Evolutionary conservation across 495 filamentous ascomycete species (phyloP).

Genomic region (Lasiosphaeriaceae sp.): DNA sequence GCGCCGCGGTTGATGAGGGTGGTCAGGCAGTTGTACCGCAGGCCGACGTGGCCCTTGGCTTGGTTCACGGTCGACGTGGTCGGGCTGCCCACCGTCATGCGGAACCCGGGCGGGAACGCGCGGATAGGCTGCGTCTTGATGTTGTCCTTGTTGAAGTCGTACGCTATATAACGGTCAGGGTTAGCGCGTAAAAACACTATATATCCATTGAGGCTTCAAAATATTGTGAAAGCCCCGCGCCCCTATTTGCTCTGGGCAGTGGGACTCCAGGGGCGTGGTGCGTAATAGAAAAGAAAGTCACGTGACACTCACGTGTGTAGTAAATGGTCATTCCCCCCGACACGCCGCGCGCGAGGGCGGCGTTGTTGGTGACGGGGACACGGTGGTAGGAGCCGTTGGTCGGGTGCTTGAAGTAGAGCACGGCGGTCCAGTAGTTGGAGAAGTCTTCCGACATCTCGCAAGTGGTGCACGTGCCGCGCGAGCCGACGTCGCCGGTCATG

Average conservation of each 20-base stretch:
- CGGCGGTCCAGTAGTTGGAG: conserved; percentile 38
- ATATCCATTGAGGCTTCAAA: background rate
- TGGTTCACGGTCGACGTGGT: conserved; percentile 22
- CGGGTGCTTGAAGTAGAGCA: conserved; percentile 42
- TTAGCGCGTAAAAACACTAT: too few species aligned
- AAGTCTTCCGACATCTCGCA: conserved; percentile 17
- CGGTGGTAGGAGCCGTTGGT: conserved; percentile 41
- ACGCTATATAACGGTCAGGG: too few species aligned
- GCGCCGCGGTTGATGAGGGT: conserved; percentile 31
- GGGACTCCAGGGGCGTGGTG: conserved; percentile 27
- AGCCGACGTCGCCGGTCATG: conserved; percentile 38
- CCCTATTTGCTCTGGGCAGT: background rate
- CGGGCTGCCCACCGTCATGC: conserved; percentile 49
- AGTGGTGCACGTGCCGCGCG: conserved; percentile 26
- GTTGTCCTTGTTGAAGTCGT: conserved; percentile 24
- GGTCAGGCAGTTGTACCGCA: conserved; percentile 44
- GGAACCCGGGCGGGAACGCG: conserved; percentile 47
- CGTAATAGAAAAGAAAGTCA: too few species aligned
- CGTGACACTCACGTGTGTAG: too few species aligned
- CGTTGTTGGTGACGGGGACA: conserved; percentile 34
- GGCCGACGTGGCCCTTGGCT: conserved; percentile 33
- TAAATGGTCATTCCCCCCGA: conserved; percentile 43
- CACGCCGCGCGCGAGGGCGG: conserved; percentile 33
- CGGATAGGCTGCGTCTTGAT: conserved; percentile 32
- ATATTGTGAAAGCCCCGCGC: background rate